phyloP scores from a whole-genome alignment of 371 early-diverging fungal genomes.

The Actinomortierella wolfii region DNA sequence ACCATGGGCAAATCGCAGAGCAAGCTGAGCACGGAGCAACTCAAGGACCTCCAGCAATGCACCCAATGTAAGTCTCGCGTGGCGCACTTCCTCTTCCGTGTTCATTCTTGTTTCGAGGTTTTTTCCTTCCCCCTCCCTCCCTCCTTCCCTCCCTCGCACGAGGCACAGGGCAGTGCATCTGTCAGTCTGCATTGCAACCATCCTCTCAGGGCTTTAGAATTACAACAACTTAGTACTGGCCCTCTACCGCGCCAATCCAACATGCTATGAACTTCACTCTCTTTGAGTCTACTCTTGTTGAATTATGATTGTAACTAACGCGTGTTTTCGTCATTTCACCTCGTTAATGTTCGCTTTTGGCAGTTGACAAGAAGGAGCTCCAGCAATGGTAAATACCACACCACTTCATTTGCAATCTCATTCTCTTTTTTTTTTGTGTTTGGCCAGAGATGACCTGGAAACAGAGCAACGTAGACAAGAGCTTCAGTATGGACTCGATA shows the following conservation, averaged over 20 bases:
- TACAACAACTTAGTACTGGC: not conserved
- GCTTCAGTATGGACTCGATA: too few species aligned
- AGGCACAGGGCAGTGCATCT: too few species aligned
- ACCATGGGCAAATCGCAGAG: slow-evolving; percentile 86
- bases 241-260: too few species aligned
- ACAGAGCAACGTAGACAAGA: too few species aligned
- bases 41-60: slow-evolving; percentile 77
- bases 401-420: not conserved
- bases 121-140: not conserved
- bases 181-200: not conserved
- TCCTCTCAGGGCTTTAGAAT: not conserved
- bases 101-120: too few species aligned
- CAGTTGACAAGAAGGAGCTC: slow-evolving; percentile 93
- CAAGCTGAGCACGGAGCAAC: slow-evolving; percentile 82
- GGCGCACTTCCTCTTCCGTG: too few species aligned
- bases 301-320: too few species aligned
- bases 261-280: too few species aligned
- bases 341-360: not conserved
- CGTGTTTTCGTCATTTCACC: not conserved
- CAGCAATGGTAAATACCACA: slow-evolving; percentile 81
- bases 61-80: slow-evolving; percentile 76
- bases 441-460: too few species aligned
- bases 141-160: not conserved
- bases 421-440: not conserved
- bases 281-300: too few species aligned